Evolutionary conservation across 768 basidiomycete genomes (phyloP).

Genomic region (Boletellus emodensis): DNA sequence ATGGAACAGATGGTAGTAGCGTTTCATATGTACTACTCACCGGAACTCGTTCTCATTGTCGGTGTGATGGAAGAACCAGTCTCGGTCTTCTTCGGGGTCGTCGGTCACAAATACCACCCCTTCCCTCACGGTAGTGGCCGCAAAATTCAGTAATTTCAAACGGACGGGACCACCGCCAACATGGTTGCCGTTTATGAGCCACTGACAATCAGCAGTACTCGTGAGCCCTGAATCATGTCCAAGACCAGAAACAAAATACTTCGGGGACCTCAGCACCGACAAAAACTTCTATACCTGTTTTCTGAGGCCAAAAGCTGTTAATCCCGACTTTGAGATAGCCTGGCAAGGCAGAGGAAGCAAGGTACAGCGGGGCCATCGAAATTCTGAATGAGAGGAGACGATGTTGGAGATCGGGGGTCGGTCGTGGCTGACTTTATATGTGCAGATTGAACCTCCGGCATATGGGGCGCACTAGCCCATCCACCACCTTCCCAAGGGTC

Average conservation of each 20-base stretch:
- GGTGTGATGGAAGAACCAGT: neutral
- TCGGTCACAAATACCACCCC: neutral
- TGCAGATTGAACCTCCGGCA: no score
- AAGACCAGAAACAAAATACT: neutral
- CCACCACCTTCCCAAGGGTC: no score
- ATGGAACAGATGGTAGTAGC: no score
- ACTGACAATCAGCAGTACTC: neutral
- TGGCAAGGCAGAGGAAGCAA: neutral
- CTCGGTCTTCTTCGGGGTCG: neutral
- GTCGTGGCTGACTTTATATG: neutral
- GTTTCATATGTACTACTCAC: neutral
- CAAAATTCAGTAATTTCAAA: neutral
- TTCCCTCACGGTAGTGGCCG: neutral
- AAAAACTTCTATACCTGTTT: constrained; percentile 1
- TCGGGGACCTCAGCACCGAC: neutral
- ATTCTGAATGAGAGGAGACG: neutral
- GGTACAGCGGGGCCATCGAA: neutral
- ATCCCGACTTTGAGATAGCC: neutral
- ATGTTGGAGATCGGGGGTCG: neutral
- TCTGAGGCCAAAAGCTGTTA: no score
- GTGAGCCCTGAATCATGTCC: no score
- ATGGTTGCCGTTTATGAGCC: neutral
- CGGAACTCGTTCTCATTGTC: neutral
- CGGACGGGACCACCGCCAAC: neutral
- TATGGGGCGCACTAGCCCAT: no score